Evolutionary conservation across 495 filamentous ascomycete species (phyloP).

Genomic region (Parachaetomium inaequale): DNA sequence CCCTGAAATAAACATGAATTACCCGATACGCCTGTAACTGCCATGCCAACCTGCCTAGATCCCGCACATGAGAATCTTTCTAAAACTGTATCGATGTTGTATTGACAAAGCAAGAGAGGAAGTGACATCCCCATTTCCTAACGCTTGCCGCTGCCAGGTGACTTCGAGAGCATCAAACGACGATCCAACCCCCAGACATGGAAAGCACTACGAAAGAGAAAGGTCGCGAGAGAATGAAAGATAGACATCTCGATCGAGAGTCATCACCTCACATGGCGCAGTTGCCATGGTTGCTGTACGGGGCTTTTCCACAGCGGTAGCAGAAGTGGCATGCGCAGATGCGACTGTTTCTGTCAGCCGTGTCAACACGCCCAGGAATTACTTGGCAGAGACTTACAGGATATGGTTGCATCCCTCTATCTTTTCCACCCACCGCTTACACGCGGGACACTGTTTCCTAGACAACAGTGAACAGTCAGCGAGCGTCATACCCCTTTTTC

Average conservation of each 20-base stretch:
- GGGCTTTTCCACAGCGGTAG: conserved; percentile 23
- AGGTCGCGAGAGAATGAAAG: not conserved
- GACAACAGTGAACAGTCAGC: not conserved
- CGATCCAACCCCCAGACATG: too few relatives aligned
- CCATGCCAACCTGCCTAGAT: too few relatives aligned
- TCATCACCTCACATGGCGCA: conserved; percentile 14
- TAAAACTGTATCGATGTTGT: too few relatives aligned
- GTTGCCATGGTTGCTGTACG: conserved; percentile 11
- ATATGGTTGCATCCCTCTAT: conserved; percentile 11
- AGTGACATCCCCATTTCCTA: too few relatives aligned
- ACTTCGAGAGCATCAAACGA: too few relatives aligned
- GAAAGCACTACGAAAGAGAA: too few relatives aligned
- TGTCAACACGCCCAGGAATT: not conserved
- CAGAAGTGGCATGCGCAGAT: conserved; percentile 24
- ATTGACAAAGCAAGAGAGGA: too few relatives aligned
- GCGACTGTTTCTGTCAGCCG: conserved; percentile 4
- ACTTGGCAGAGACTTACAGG: not conserved
- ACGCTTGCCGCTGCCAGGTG: too few relatives aligned
- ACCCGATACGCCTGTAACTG: too few relatives aligned
- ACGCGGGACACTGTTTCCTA: conserved; percentile 9
- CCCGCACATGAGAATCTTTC: too few relatives aligned
- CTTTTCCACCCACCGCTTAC: conserved; percentile 8
- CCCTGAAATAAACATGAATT: too few relatives aligned
- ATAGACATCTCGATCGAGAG: not conserved
- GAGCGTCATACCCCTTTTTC: not conserved